Conservation (phyloP, 768 basidiomycete genomes). For the Kwoniella bestiolae region DNA sequence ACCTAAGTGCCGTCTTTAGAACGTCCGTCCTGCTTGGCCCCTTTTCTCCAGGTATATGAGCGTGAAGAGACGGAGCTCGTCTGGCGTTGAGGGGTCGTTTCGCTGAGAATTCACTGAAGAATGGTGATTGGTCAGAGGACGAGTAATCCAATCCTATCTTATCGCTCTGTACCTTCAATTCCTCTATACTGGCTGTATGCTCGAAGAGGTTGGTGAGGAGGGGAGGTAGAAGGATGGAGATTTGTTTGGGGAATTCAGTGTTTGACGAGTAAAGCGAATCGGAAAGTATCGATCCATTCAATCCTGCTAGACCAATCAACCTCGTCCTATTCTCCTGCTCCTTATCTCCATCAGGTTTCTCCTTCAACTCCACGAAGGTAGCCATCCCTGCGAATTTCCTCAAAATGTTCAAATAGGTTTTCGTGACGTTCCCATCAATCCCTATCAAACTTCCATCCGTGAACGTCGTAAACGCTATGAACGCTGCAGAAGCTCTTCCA, state of each 20-base stretch:
- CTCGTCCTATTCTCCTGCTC: conserved; percentile 80
- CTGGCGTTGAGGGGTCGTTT: conserved; percentile 73
- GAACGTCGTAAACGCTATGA: conserved; percentile 89
- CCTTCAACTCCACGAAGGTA: conserved; percentile 56
- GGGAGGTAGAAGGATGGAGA: conserved; percentile 71
- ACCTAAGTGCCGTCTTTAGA: conserved; percentile 71
- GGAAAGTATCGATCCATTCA: conserved; percentile 78
- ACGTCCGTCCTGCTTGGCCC: conserved; percentile 78
- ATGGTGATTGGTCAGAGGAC: conserved; percentile 67
- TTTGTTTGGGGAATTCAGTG: conserved; percentile 73
- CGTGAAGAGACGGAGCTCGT: conserved; percentile 84
- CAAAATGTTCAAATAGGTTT: conserved; percentile 72
- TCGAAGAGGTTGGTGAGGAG: conserved; percentile 71
- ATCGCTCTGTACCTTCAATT: conserved; percentile 70
- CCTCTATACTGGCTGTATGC: conserved; percentile 60
- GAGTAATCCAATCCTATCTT: conserved; percentile 66
- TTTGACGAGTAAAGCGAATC: conserved; percentile 79
- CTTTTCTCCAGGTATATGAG: conserved; percentile 84
- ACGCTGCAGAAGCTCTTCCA: conserved; percentile 71
- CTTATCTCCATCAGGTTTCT: conserved; percentile 62
- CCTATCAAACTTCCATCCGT: conserved; percentile 84
- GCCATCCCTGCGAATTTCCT: conserved; percentile 70
- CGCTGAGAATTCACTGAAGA: conserved; percentile 80
- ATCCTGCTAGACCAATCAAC: conserved; percentile 80
- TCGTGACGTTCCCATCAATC: conserved; percentile 71